Evolutionary conservation across 2,329 filamentous ascomycete genomes (phyloP).

Genomic region (Cadophora sp.): DNA sequence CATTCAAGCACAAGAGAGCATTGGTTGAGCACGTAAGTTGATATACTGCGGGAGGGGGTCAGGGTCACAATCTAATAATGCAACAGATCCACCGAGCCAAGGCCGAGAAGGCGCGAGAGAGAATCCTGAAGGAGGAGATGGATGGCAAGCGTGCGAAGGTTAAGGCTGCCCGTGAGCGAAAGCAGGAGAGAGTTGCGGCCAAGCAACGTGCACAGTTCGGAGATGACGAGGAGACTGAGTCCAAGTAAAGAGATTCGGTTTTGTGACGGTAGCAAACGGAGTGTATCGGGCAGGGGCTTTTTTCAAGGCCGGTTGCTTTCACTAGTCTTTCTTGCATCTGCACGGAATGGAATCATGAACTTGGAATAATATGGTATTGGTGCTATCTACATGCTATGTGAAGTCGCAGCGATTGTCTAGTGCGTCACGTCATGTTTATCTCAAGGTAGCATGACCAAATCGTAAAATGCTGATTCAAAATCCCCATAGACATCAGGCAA

Average conservation of each 20-base stretch:
- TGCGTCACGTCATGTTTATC: background rate
- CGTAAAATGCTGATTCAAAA: background rate
- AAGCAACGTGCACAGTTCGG: constrained; percentile 89
- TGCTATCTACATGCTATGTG: constrained; percentile 2
- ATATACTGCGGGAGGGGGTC: background rate
- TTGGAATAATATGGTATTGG: constrained; percentile 22
- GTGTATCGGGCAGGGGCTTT: constrained; percentile 45
- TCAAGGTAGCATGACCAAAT: background rate
- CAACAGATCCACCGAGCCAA: constrained; percentile 98
- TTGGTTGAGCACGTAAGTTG: constrained; percentile 98
- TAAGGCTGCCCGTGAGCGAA: constrained; percentile 99
- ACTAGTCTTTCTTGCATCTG: constrained; percentile 45
- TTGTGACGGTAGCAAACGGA: constrained; percentile 43
- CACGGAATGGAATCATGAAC: constrained; percentile 47
- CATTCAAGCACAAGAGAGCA: constrained; percentile 99
- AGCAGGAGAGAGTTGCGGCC: constrained; percentile 86
- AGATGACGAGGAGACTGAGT: constrained; percentile 62
- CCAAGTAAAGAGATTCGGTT: constrained; percentile 43
- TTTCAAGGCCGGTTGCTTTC: constrained; percentile 45
- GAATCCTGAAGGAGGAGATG: constrained; percentile 98
- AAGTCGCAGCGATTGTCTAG: background rate
- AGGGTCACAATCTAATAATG: constrained; percentile 35
- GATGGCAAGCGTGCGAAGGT: constrained; percentile 99
- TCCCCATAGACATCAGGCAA: background rate
- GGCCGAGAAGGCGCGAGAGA: constrained; percentile 98